phyloP scores from a whole-genome alignment of 2,329 filamentous ascomycete genomes.

The Venturia asperata region DNA sequence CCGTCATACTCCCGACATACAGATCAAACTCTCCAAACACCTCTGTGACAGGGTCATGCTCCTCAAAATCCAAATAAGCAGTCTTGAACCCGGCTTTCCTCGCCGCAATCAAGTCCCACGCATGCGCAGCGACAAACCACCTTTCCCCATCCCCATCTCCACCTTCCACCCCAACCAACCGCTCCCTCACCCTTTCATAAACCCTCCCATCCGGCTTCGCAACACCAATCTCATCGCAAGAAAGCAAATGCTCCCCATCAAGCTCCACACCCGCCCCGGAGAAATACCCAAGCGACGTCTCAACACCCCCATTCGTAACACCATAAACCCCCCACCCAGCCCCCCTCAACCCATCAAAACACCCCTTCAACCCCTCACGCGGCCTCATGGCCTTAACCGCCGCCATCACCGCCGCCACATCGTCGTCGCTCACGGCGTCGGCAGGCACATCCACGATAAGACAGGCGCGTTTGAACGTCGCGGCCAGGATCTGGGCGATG shows the following conservation, averaged over 20 bases:
- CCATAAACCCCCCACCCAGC: background rate
- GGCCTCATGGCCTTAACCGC: background rate
- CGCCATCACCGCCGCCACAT: background rate
- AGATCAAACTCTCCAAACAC: background rate
- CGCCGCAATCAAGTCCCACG: constrained; percentile 3
- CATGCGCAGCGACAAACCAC: constrained; percentile 4
- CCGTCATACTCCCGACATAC: background rate
- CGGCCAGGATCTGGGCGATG: background rate
- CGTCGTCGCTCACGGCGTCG: background rate
- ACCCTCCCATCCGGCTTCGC: background rate
- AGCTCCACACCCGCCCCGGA: background rate
- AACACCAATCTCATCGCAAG: background rate
- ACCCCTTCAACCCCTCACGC: background rate
- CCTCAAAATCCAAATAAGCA: constrained; percentile 1
- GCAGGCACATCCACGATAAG: background rate
- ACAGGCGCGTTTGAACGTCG: background rate
- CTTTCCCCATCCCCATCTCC: background rate
- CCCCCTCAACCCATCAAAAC: background rate
- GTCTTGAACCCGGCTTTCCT: background rate
- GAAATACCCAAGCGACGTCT: background rate
- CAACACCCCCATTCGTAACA: background rate
- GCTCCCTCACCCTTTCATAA: background rate
- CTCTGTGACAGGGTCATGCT: background rate
- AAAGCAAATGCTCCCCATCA: background rate
- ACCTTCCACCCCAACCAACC: background rate